A percentile compares a stretch with the other conserved stretches of the same genome.
These are phyloP conservation scores for Aspergillus spinulosporus DNA, from an alignment of 2,329 filamentous ascomycete genomes.

Conservation along the genomic window DNA sequence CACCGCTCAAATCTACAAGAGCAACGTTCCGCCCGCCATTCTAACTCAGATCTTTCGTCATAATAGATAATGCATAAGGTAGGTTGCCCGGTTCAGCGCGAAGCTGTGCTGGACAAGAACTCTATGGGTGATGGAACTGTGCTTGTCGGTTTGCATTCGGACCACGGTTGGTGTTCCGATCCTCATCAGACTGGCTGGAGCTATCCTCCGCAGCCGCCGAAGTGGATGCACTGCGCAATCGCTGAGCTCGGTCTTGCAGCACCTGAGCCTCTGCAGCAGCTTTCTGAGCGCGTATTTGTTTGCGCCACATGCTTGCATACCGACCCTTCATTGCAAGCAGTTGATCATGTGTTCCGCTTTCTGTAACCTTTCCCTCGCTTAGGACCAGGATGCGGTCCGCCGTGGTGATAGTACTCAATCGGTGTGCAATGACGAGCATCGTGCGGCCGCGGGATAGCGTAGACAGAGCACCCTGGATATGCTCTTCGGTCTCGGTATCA, in stretches of 20 bases:
- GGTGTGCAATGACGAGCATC: slow-evolving; percentile 91
- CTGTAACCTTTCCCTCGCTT: slow-evolving; percentile 72
- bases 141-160: slow-evolving; percentile 19
- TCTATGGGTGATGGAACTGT: slow-evolving; percentile 21
- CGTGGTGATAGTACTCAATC: slow-evolving; percentile 79
- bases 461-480: slow-evolving; percentile 83
- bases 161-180: slow-evolving; percentile 33
- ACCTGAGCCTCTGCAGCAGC: slow-evolving; percentile 62
- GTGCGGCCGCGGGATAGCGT: slow-evolving; percentile 83
- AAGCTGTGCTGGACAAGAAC: slow-evolving; percentile 56
- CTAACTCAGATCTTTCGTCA: slow-evolving; percentile 23
- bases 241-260: slow-evolving; percentile 45
- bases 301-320: slow-evolving; percentile 85
- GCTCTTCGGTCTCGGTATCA: slow-evolving; percentile 88
- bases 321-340: slow-evolving; percentile 69
- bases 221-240: slow-evolving; percentile 43
- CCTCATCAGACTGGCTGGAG: slow-evolving; percentile 52
- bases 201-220: slow-evolving; percentile 45
- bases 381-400: slow-evolving; percentile 83
- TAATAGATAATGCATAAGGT: slow-evolving; percentile 40
- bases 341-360: slow-evolving; percentile 76
- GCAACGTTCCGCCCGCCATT: slow-evolving; percentile 15
- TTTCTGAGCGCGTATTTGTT: slow-evolving; percentile 76
- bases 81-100: not conserved
- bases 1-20: slow-evolving; percentile 14